phyloP scores from a whole-genome alignment of 495 filamentous ascomycete species.

The Trichoderma orchidacearum region DNA sequence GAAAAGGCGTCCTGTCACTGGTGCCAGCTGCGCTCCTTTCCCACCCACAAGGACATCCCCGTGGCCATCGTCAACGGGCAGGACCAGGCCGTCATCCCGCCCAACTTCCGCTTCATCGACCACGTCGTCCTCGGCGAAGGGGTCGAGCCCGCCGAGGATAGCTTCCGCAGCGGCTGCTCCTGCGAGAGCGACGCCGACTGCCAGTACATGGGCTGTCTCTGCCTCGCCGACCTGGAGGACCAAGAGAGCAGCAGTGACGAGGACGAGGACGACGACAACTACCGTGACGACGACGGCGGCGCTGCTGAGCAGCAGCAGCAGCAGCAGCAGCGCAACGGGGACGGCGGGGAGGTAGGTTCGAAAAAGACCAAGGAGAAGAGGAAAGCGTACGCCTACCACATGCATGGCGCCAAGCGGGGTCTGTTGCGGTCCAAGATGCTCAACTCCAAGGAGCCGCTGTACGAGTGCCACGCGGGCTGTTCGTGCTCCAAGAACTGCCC shows the following conservation, averaged over 20 bases:
- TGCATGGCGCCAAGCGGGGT: slow-evolving; percentile 24
- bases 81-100: slow-evolving; percentile 26
- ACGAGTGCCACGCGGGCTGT: slow-evolving; percentile 72
- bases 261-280: slow-evolving; percentile 11
- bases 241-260: slow-evolving; percentile 17
- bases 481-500: slow-evolving; percentile 53
- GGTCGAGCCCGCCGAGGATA: slow-evolving; percentile 28
- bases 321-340: slow-evolving; percentile 22
- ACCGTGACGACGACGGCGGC: not conserved
- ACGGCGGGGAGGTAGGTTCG: slow-evolving; percentile 25
- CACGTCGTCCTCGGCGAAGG: slow-evolving; percentile 24
- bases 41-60: slow-evolving; percentile 20
- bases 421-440: slow-evolving; percentile 31
- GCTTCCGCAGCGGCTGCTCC: slow-evolving; percentile 41
- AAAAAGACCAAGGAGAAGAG: slow-evolving; percentile 29
- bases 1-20: slow-evolving; percentile 28
- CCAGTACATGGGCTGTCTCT: slow-evolving; percentile 32
- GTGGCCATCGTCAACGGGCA: slow-evolving; percentile 35
- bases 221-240: slow-evolving; percentile 32
- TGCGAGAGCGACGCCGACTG: slow-evolving; percentile 32
- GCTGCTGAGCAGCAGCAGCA: slow-evolving; percentile 30
- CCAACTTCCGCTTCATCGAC: slow-evolving; percentile 41
- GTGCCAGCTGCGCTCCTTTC: slow-evolving; percentile 36
- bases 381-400: slow-evolving; percentile 31
- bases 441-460: slow-evolving; percentile 47